Evolutionary conservation across 2,329 filamentous ascomycete species (phyloP).

Genomic region (Fusarium subtropicale): DNA sequence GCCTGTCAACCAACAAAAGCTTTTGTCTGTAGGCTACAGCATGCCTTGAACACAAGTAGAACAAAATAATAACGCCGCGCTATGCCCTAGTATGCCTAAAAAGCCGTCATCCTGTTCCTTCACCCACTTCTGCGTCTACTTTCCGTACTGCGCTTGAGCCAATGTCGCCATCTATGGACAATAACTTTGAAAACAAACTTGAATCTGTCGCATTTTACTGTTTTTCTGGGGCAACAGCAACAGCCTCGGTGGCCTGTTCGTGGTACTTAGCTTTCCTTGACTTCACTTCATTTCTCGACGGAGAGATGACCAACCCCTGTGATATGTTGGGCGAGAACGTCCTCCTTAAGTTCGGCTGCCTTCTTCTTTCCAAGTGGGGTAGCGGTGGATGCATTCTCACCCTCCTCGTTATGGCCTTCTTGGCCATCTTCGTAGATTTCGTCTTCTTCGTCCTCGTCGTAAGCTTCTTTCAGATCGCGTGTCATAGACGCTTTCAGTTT

Average conservation of each 20-base stretch:
- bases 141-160: neutral
- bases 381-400: constrained; percentile 23
- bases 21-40: constrained; percentile 42
- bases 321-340: constrained; percentile 67
- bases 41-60: constrained; percentile 40
- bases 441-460: constrained; percentile 55
- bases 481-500: constrained; percentile 55
- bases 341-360: constrained; percentile 52
- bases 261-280: constrained; percentile 49
- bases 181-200: constrained; percentile 6
- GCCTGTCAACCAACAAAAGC: constrained; percentile 31
- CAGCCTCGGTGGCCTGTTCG: constrained; percentile 37
- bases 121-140: constrained; percentile 1
- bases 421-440: constrained; percentile 52
- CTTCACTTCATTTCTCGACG: constrained; percentile 56
- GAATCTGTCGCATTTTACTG: constrained; percentile 35
- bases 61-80: constrained; percentile 50
- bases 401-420: constrained; percentile 34
- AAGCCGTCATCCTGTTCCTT: neutral
- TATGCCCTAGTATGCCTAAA: constrained; percentile 47
- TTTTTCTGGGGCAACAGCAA: constrained; percentile 20
- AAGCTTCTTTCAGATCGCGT: constrained; percentile 57
- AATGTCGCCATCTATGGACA: constrained; percentile 13
- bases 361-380: constrained; percentile 14
- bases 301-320: constrained; percentile 68